Base-by-base conservation (phyloP, 2,329 filamentous ascomycete species). In the Alternaria sp. region DNA sequence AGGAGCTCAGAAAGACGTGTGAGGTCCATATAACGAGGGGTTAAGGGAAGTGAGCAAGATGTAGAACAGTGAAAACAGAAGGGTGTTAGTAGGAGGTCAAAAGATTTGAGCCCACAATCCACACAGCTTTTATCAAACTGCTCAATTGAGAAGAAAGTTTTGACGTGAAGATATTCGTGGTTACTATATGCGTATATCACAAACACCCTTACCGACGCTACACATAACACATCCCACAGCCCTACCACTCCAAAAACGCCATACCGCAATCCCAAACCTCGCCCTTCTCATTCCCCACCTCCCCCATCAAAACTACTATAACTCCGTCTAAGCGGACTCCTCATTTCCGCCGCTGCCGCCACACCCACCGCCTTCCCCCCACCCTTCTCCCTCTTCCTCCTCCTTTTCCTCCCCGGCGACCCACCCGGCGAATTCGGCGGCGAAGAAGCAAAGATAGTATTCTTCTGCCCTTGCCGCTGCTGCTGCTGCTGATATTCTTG, bases 251-350 rank as follows among this genome's bases (percentile, higher is more conserved):
- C 2, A 0, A 27, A 32, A 36, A 38, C 36, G 36, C 16, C 14
- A 4, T 38, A 6, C 36, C 36, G 18, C n/a, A 5, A 32, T 5
- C 44, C 5, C 6, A 27, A 48, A 16, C 18, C 5, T n/a, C n/a
- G n/a, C n/a, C n/a, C 46, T n/a, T 12, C 12, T 41, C 38, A 6
- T 4, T 12, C 18, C 18, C 38, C 38, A 12, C 11, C 1, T 2
- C 18, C 45, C 18, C 54, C 64, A 52, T 72, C 68, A 62, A 66
- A 73, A 54, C 71, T 76, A 63, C 74, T 79, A 34, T 76, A 69
- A 22, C 71, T 67, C 50, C 76, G 62, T 32, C 74, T 60, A 28
- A 78, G 44, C 38, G 75, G 76, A 66, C 72, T 73, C 40, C 69
- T 65, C 62, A 71, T 71, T 58, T 68, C 69, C 57, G 68, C 70